These are phyloP conservation scores for Myxozyma mucilagina DNA, from an alignment of 805 yeast genomes.

Conservation along the genomic window DNA sequence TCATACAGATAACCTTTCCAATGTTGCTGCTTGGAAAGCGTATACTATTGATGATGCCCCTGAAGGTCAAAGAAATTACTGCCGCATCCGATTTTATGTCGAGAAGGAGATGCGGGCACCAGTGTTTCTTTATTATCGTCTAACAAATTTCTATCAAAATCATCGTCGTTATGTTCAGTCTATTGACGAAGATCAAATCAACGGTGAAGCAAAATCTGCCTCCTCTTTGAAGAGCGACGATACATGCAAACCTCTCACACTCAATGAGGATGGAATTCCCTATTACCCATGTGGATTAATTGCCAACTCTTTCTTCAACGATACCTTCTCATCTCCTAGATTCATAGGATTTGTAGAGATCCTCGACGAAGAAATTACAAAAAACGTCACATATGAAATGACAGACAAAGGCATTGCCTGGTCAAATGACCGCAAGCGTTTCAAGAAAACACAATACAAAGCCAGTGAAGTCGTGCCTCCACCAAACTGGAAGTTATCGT, in stretches of 20 bases:
- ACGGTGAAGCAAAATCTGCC: conserved; percentile 66
- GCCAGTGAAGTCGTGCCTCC: conserved; percentile 83
- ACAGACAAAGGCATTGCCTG: conserved; percentile 74
- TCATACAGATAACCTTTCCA: conserved; percentile 41
- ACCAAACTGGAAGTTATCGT: conserved; percentile 79
- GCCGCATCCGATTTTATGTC: conserved; percentile 69
- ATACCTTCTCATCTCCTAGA: conserved; percentile 59
- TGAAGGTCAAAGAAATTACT: conserved; percentile 43
- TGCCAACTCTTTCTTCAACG: conserved; percentile 91
- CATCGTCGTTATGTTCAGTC: conserved; percentile 92
- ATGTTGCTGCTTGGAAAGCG: conserved; percentile 33
- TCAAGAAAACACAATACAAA: conserved; percentile 68
- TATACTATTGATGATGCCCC: conserved; percentile 13
- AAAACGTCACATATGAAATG: conserved; percentile 43
- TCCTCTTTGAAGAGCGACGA: conserved; percentile 50
- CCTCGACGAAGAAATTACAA: conserved; percentile 37
- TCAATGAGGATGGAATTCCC: conserved; percentile 55
- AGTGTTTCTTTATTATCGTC: conserved; percentile 73
- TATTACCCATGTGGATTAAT: conserved; percentile 94
- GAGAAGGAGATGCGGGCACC: conserved; percentile 73
- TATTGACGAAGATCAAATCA: conserved; percentile 74
- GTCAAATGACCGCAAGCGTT: conserved; percentile 72
- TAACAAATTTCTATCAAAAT: conserved; percentile 91
- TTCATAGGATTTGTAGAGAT: conserved; percentile 34
- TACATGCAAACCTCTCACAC: conserved; percentile 66